Evolutionary conservation across 1,139 yeast species (phyloP), one percentile per base, ranked within the genome.

Genomic region (Scheffersomyces cryptocercus): DNA sequence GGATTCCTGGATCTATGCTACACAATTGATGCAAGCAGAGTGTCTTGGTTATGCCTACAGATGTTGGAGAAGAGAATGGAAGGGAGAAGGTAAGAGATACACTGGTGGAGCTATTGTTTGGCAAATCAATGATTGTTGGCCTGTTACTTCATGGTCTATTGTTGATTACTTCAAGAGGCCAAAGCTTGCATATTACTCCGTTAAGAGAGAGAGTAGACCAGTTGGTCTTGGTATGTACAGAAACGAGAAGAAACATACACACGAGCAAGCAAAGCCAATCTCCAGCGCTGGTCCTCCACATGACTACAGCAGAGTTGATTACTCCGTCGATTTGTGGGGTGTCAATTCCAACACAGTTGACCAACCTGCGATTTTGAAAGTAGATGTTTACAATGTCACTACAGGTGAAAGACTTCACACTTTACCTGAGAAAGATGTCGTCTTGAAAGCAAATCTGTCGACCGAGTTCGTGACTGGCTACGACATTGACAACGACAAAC

Each of bases 91-190:
- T 5, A 50, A 59, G 38, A 54, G 72, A 41, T 60, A 64, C 42
- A 52, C 55, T 36, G 75, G 75, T 11, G 79, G 79, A 0, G 70
- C 73, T 2, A 53, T 75, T 31, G 79, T 76, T 5, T 76, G 81
- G 81, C 81, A 75, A 53, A 56, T 73, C 20, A 75, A 76, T 46
- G 81, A 76, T 52, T 76, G 81, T 51, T 75, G 79, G 78, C 81
- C 81, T 3, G 74, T 65, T 7, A 62, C 77, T 3, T 64, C 73
- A 16, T 76, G 81, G 81, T 62, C 79, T 1, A 58, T 74, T 28
- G 58, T 69, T 30, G 81, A 75, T 52, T 72, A 59, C 53, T 65
- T 59, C 44, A 52, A 54, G 20, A 55, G 65, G 12, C 77, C 77
- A 6, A 76, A 76, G 54, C 55, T 76, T 42, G 73, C 75, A 0